Base-by-base conservation (phyloP, 2,329 filamentous ascomycete genomes). In the Diaporthe vexans region DNA sequence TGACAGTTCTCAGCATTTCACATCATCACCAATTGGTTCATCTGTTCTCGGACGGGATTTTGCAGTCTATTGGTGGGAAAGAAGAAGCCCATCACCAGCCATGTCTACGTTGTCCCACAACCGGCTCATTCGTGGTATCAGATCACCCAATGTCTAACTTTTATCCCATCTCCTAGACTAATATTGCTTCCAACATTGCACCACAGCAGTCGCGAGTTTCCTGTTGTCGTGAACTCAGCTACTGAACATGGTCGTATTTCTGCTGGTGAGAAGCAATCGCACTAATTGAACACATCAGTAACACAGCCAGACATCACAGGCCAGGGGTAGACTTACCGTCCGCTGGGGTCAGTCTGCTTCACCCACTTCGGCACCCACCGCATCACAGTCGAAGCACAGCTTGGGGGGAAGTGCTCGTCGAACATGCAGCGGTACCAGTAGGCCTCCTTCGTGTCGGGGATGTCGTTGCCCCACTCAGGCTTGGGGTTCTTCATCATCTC, bases 351-450 rank as follows among this genome's bases (percentile, higher is more conserved):
- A 35, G 92, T 94, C 90, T 98, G 95, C 84, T 98, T 94, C 73
- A 94, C 97, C 97, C 97, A 99, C 51, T 94, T 99, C 37, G 97
- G 97, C 73, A 94, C 95, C 97, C 97, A 99, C 81, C 97, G 90
- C 94, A 94, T 94, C 71, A 99, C 97, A 10, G 97, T 99, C 75
- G 91, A 92, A 11, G 97, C 97, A 83, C 96, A 98, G 81, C 93
- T 93, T 73, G 92, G 90, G 61, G 97, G 97, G 91, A 98, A 99
- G 85, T 97, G 96, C 89, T 99, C 96, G 84, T 99, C 97, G 83
- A 98, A 99, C 96, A 99, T 98, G 83, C 88, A 90, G 80, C 97
- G 93, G 87, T 99, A 99, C 97, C 97, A 99, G 89, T 98, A 97
- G 86, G 95, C 97, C 87, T 99, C 97, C 90, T 99, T 99, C 81